Base-by-base conservation (phyloP, 2,329 filamentous ascomycete genomes). In the Trichoderma hamatum region DNA sequence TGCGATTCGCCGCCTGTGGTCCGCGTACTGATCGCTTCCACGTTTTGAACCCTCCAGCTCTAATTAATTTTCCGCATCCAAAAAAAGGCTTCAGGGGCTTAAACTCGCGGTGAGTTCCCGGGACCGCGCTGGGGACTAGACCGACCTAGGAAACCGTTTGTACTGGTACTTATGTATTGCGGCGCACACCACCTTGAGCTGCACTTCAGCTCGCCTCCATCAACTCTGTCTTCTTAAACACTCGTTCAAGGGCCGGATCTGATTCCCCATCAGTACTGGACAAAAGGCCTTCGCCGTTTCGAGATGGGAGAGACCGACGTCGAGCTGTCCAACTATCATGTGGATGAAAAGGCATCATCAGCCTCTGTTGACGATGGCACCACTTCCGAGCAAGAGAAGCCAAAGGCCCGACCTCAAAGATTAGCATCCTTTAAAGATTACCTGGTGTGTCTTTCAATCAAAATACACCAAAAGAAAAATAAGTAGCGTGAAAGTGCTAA, bases 361-460 rank as follows among this genome's bases (percentile, higher is more conserved):
- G 64, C 67, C 51, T 26, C 52, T 2, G 62, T 58, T 5, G 54
- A 68, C 13, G 62, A 59, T 16, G 70, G 55, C 39, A 64, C 76
- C 70, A 76, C 82, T 19, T 51, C 49, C 34, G 74, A 78, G 62
- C 69, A 71, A 4, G 76, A 81, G 67, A 73, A 81, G 66, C 73
- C 75, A 63, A 81, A 82, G 70, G 66, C 74, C 3, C 79, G 78
- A 10, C 81, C 83, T 5, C 81, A 85, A 73, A 79, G 84, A 67
- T 81, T 84, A 68, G 83, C 84, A 0, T 74, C 70, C 2, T 76
- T 84, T 64, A 75, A 77, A 14, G 84, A 86, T 75, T 86, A 85
- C 72, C 58, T 82, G 69, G 76, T 78, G 60, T 14, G 73, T 71
- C 10, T 24, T 39, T 43, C 39, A 6, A 1, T 13, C 54, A 30